Evolutionary conservation across 2,329 filamentous ascomycete species (phyloP).

Genomic region (Aspergillus sp.): DNA sequence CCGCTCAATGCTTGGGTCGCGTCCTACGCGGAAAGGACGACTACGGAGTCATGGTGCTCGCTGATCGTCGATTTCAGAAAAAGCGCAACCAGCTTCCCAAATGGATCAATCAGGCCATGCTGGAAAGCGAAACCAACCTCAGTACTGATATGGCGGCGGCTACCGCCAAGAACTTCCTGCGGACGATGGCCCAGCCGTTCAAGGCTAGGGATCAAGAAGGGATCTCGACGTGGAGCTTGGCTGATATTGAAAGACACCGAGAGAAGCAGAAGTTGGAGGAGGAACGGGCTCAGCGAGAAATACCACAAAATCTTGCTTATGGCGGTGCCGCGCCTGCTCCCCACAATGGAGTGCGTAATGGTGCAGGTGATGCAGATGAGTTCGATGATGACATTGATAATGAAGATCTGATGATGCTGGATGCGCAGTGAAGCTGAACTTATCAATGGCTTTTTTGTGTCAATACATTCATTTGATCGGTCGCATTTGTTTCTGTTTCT

Average conservation of each 20-base stretch:
- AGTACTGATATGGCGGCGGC: conserved; percentile 95
- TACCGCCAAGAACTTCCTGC: conserved; percentile 83
- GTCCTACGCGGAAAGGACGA: conserved; percentile 96
- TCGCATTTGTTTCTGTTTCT: not conserved
- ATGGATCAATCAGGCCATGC: conserved; percentile 89
- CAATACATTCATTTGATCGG: too few species aligned
- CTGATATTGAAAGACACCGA: conserved; percentile 71
- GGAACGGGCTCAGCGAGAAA: conserved; percentile 65
- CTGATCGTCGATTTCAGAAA: conserved; percentile 89
- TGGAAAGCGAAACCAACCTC: conserved; percentile 83
- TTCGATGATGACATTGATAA: conserved; percentile 46
- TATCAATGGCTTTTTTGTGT: too few species aligned
- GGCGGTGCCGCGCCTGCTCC: conserved; percentile 12
- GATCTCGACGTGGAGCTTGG: conserved; percentile 85
- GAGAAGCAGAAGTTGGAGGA: conserved; percentile 70
- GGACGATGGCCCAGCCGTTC: conserved; percentile 91
- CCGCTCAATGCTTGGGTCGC: conserved; percentile 91
- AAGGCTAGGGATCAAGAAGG: conserved; percentile 81
- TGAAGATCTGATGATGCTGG: conserved; percentile 46
- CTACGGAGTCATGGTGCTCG: conserved; percentile 99
- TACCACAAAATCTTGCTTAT: conserved; percentile 28
- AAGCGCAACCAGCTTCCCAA: conserved; percentile 89
- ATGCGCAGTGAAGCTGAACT: conserved; percentile 31
- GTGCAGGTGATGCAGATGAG: conserved; percentile 34
- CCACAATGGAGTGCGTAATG: conserved; percentile 22